These are phyloP conservation scores for Globisporangium radiosum DNA, from an alignment of 352 stramenopile genomes.

Conservation along the genomic window DNA sequence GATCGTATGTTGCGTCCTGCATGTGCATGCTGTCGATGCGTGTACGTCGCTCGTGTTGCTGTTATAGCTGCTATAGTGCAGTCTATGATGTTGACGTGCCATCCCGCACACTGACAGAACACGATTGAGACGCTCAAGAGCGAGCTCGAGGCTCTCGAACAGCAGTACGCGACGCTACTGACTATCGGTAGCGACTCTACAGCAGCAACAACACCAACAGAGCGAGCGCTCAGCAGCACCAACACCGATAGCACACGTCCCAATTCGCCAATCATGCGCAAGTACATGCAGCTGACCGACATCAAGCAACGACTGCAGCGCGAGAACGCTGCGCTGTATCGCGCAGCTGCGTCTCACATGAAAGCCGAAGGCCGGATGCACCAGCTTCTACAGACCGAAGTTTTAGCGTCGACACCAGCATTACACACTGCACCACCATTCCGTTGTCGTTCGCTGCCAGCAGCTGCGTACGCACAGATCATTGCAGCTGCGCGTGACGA, in stretches of 20 bases:
- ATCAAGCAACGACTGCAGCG: slow-evolving; percentile 36
- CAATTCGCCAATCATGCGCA: slow-evolving; percentile 19
- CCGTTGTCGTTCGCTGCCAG: slow-evolving; percentile 12
- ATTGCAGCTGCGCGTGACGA: slow-evolving; percentile 40
- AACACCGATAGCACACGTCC: slow-evolving; percentile 1
- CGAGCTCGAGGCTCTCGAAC: slow-evolving; percentile 35
- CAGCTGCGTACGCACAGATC: slow-evolving; percentile 31
- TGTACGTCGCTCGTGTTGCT: background rate
- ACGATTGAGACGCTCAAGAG: slow-evolving; percentile 41
- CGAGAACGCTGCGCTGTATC: slow-evolving; percentile 57
- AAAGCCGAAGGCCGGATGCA: slow-evolving; percentile 44
- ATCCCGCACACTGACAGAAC: slow-evolving; percentile 7
- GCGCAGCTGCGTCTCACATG: slow-evolving; percentile 39
- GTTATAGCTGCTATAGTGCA: background rate
- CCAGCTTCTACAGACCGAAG: slow-evolving; percentile 39
- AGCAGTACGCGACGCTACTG: slow-evolving; percentile 38
- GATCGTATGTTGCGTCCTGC: slow-evolving; percentile 31
- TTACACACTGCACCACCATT: too few relatives aligned
- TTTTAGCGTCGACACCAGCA: background rate
- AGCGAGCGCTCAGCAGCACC: background rate
- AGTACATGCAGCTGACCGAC: slow-evolving; percentile 39
- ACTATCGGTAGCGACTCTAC: background rate
- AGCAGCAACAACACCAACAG: background rate
- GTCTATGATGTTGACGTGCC: background rate
- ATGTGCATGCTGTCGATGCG: background rate